Evolutionary conservation across 805 yeast species (phyloP).

Genomic region (Cyberlindnera bimundalis): DNA sequence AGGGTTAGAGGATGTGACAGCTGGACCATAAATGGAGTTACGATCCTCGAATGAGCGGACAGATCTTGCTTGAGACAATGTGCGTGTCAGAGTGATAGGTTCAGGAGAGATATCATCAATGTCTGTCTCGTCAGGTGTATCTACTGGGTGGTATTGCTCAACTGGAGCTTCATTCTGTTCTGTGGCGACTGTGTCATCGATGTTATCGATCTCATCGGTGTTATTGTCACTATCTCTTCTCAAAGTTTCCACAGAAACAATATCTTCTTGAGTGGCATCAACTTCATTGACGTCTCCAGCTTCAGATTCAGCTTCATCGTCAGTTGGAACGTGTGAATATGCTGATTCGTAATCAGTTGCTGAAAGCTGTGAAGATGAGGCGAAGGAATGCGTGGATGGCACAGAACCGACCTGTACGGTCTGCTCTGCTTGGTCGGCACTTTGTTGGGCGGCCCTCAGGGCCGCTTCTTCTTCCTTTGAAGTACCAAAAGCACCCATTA

Average conservation of each 20-base stretch:
- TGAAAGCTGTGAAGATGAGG: slow-evolving; percentile 4
- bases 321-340: slow-evolving; percentile 13
- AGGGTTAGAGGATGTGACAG: slow-evolving; percentile 13
- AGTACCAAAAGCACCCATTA: slow-evolving; percentile 29
- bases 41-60: slow-evolving; percentile 18
- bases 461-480: slow-evolving; percentile 21
- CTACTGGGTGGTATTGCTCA: background rate
- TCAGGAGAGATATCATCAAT: background rate
- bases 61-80: slow-evolving; percentile 13
- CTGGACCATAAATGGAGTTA: slow-evolving; percentile 20
- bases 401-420: slow-evolving; percentile 1
- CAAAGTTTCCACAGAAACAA: slow-evolving; percentile 2
- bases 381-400: slow-evolving; percentile 6
- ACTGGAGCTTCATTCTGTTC: background rate
- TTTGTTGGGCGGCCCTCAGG: slow-evolving; percentile 15
- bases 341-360: slow-evolving; percentile 28
- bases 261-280: background rate
- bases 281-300: too few species aligned
- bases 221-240: too few species aligned
- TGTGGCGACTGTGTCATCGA: background rate
- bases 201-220: too few species aligned
- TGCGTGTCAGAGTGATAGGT: slow-evolving; percentile 9
- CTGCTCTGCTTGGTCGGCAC: background rate
- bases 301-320: slow-evolving; percentile 6
- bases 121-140: background rate